Evolutionary conservation across 176 grass and related monocot genomes (phyloP).

Genomic region (Aegilops sharonensis): DNA sequence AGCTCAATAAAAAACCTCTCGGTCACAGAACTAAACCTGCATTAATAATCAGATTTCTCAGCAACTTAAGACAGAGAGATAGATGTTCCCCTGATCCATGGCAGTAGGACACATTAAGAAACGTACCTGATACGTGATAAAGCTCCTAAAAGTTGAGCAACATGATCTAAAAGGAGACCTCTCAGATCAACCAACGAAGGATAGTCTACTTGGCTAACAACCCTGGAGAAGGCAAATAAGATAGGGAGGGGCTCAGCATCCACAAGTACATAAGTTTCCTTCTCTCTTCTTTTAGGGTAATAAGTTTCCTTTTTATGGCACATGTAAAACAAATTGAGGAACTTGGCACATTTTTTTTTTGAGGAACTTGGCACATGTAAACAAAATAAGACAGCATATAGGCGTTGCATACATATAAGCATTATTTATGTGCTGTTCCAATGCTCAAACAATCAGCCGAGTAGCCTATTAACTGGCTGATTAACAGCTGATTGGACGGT

Average conservation of each 20-base stretch:
- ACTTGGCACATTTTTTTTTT: not conserved
- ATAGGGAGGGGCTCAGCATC: conserved; percentile 9
- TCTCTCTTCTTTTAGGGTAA: not conserved
- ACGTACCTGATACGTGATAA: conserved; percentile 89
- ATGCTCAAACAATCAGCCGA: not conserved
- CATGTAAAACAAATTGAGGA: not conserved
- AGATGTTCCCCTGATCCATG: not conserved
- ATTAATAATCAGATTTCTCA: conserved; percentile 25
- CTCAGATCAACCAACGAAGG: conserved; percentile 96
- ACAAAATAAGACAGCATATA: conserved; percentile 3
- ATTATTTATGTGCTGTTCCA: conserved; percentile 1
- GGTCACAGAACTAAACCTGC: conserved; percentile 97
- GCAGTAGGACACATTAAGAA: conserved; percentile 28
- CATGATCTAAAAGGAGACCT: conserved; percentile 91
- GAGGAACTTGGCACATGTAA: not conserved
- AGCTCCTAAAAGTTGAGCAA: conserved; percentile 91
- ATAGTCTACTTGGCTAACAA: conserved; percentile 96
- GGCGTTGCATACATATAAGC: not conserved
- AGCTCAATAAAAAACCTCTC: conserved; percentile 98
- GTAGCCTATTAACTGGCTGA: not conserved
- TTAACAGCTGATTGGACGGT: not conserved
- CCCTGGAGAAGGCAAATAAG: conserved; percentile 45
- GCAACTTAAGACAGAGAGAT: conserved; percentile 25
- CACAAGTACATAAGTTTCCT: conserved; percentile 1
- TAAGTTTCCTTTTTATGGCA: not conserved